Evolutionary conservation across 23 red algal species (phyloP).

Genomic region (Gracilaria domingensis): DNA sequence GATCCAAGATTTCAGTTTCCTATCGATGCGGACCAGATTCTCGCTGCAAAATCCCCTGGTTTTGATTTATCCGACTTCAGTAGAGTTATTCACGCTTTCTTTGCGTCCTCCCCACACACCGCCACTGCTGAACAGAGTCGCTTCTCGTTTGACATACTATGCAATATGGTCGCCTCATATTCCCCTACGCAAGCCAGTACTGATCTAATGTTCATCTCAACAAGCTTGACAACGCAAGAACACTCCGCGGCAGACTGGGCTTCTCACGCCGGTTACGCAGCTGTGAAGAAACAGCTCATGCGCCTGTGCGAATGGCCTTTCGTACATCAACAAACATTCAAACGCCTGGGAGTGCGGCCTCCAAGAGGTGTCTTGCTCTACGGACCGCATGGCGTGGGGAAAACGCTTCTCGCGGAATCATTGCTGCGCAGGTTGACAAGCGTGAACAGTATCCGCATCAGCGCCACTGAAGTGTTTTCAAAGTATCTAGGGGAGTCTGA

Average conservation of each 20-base stretch:
- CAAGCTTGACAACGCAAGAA: constrained; percentile 21
- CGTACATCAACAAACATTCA: constrained; percentile 55
- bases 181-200: constrained; percentile 6
- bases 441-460: constrained; percentile 79
- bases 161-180: constrained; percentile 20
- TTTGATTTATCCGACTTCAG: constrained; percentile 52
- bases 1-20: background rate
- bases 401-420: constrained; percentile 68
- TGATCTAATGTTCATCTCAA: constrained; percentile 11
- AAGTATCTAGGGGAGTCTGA: constrained; percentile 89
- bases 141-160: background rate
- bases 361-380: constrained; percentile 71
- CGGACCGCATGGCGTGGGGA: constrained; percentile 82
- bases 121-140: background rate
- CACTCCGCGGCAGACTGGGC: constrained; percentile 40
- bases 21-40: background rate
- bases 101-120: background rate
- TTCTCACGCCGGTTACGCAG: constrained; percentile 57
- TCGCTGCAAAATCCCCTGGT: constrained; percentile 40
- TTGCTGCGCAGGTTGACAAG: constrained; percentile 60
- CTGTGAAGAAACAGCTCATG: constrained; percentile 64
- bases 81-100: background rate
- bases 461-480: constrained; percentile 72
- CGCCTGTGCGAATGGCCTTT: constrained; percentile 70
- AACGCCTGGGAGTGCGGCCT: constrained; percentile 43